Base-by-base conservation (phyloP, 805 yeast species). In the Lipomyces kockii region DNA sequence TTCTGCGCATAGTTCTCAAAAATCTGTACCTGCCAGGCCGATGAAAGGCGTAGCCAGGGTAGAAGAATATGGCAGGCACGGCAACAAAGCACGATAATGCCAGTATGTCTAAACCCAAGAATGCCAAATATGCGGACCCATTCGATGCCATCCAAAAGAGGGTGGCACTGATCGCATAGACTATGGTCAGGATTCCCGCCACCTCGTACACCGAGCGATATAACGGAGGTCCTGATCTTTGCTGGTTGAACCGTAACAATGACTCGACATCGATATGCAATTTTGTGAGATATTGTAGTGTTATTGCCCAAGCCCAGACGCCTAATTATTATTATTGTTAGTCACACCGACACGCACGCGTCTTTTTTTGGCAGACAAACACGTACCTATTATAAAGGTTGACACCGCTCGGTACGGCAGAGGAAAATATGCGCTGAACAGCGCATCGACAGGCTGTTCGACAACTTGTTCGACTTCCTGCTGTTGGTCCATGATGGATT, bases 351-450 rank as follows among this genome's bases (percentile, higher is more conserved):
- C 39, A 1, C 14, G 39, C 39, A 1, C 14, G 39, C 14, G 14
- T 35, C 11, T 35, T 2, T 9, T 11, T 35, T 1, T 35, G 14
- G 14, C 17, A 9, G 14, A 37, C 39, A 37, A 37, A 9, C 17
- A 43, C 29, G 11, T 56, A 64, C 74, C 74, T 20, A 71, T 43
- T 6, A 72, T 62, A 4, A 76, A 61, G 25, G 74, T 72, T 14
- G 73, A 68, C 20, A 73, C 70, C 7, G 75, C 70, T n/a, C 80
- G 74, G 71, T 82, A 84, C 1, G 88, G 86, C n/a, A 83, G 74
- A 0, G 88, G 88, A 52, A 82, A 73, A 58, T 75, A 63, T 29
- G 72, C 65, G 62, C 80, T 82, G 67, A 80, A 79, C 12, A 60
- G 60, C n/a, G 49, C 60, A 20, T 65, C 68, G 32, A 58, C 43